Conservation (phyloP, 164 flowering plant genomes). For the Paratinospora sagittata region DNA sequence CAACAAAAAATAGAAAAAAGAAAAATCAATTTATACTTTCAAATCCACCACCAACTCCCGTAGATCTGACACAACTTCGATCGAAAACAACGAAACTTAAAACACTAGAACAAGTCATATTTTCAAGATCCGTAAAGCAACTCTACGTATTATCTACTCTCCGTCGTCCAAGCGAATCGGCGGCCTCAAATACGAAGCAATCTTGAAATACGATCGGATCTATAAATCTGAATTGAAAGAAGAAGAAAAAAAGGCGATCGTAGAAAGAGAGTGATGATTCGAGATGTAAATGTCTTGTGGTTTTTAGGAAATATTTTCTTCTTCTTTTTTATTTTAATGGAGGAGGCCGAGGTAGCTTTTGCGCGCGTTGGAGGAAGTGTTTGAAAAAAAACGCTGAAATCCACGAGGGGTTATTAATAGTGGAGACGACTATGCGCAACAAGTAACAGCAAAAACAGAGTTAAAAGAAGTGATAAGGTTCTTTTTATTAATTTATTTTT, state of each 20-base stretch:
- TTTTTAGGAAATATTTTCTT: neutral
- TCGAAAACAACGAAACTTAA: too few relatives aligned
- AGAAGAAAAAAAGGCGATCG: too few relatives aligned
- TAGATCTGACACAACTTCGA: constrained; percentile 5
- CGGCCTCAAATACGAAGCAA: neutral
- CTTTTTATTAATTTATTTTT: neutral
- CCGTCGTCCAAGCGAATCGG: neutral
- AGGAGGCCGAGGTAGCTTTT: constrained; percentile 23
- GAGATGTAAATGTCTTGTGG: neutral
- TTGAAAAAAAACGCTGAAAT: constrained; percentile 70
- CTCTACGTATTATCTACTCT: constrained; percentile 5
- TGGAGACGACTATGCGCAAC: constrained; percentile 6
- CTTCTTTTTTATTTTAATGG: neutral
- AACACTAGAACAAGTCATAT: too few relatives aligned
- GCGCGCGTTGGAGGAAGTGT: constrained; percentile 55
- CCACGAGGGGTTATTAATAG: constrained; percentile 40
- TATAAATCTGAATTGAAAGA: too few relatives aligned
- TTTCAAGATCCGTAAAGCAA: too few relatives aligned
- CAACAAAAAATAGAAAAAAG: too few relatives aligned
- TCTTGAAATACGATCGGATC: constrained; percentile 5
- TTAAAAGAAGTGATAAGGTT: neutral
- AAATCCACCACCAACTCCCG: neutral
- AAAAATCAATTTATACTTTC: neutral
- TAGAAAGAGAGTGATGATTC: neutral
- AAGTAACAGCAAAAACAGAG: neutral